Conservation (phyloP, 1,139 yeast species). For the Candida buenavistaensis region DNA sequence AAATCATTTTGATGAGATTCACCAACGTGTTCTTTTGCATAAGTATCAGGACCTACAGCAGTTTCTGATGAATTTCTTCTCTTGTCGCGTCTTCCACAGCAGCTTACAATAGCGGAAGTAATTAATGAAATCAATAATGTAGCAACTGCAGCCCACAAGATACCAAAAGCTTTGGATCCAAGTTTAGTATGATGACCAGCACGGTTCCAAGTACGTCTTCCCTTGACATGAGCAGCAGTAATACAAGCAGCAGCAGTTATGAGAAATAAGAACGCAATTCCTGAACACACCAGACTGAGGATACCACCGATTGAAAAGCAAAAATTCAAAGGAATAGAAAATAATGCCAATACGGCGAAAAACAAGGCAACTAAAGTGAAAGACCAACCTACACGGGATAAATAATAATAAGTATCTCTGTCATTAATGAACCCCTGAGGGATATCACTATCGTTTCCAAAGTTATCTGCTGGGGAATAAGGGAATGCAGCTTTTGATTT, state of each 20-base stretch:
- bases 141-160: slow-evolving; percentile 49
- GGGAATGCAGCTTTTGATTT: slow-evolving; percentile 57
- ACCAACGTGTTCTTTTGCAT: slow-evolving; percentile 7
- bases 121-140: slow-evolving; percentile 14
- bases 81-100: slow-evolving; percentile 6
- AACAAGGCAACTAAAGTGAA: slow-evolving; percentile 61
- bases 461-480: slow-evolving; percentile 63
- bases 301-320: slow-evolving; percentile 19
- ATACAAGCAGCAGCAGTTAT: slow-evolving; percentile 58
- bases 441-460: slow-evolving; percentile 39
- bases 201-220: slow-evolving; percentile 53
- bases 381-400: slow-evolving; percentile 69
- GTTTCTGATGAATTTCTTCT: slow-evolving; percentile 2
- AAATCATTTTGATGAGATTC: slow-evolving; percentile 4
- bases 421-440: slow-evolving; percentile 49
- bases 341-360: slow-evolving; percentile 52
- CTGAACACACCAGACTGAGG: slow-evolving; percentile 27
- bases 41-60: slow-evolving; percentile 4
- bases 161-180: slow-evolving; percentile 61
- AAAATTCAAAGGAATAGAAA: slow-evolving; percentile 19
- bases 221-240: slow-evolving; percentile 67
- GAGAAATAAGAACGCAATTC: slow-evolving; percentile 52
- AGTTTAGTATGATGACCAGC: slow-evolving; percentile 48
- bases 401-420: slow-evolving; percentile 56
- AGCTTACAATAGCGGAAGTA: slow-evolving; percentile 8